phyloP scores from a whole-genome alignment of 2,329 filamentous ascomycete genomes.

The Scytalidium lignicola region DNA sequence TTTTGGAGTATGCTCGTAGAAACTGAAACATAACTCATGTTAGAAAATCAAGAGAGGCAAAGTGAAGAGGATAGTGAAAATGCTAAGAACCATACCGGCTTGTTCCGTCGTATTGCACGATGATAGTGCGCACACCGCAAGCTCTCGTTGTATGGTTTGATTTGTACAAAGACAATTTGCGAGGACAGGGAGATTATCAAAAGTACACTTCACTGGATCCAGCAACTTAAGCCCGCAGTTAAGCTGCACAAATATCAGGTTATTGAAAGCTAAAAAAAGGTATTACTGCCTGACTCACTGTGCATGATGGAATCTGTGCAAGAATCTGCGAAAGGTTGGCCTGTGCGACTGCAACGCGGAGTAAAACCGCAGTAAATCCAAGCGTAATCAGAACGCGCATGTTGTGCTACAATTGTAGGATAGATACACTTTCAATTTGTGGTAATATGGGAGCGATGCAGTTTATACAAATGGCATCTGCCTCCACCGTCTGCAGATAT shows the following conservation, averaged over 20 bases:
- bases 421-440: background rate
- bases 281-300: background rate
- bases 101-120: conserved; percentile 13
- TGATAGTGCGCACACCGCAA: conserved; percentile 6
- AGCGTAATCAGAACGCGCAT: conserved; percentile 3
- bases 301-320: conserved; percentile 2
- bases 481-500: background rate
- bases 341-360: background rate
- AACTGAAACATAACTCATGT: background rate
- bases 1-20: conserved; percentile 8
- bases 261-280: background rate
- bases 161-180: conserved; percentile 14
- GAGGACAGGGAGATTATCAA: background rate
- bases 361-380: background rate
- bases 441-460: background rate
- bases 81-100: conserved; percentile 7
- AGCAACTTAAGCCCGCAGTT: conserved; percentile 1
- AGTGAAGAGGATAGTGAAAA: too few relatives aligned
- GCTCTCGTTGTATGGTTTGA: conserved; percentile 6
- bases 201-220: background rate
- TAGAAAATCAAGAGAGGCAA: too few relatives aligned
- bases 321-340: background rate
- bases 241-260: background rate
- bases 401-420: background rate
- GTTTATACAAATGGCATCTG: background rate